These are phyloP conservation scores for Colletotrichum sidae DNA, from an alignment of 2,329 filamentous ascomycete species.

Conservation along the genomic window DNA sequence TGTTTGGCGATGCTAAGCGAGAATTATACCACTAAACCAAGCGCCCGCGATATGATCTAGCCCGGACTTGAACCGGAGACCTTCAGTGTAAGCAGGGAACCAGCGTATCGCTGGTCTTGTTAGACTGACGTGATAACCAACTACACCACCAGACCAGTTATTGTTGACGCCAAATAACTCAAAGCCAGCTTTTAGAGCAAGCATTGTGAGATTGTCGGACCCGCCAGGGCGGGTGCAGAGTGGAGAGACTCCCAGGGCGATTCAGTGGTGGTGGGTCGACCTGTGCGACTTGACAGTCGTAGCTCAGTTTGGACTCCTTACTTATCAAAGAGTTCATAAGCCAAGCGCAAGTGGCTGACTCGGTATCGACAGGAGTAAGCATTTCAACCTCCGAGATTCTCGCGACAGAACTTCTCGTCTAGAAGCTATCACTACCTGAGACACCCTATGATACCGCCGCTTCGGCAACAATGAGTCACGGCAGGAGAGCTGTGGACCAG, in stretches of 20 bases:
- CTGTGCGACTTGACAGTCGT: too few relatives aligned
- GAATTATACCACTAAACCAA: conserved; percentile 11
- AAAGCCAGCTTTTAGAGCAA: conserved; percentile 4
- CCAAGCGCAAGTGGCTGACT: too few relatives aligned
- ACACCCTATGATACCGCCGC: too few relatives aligned
- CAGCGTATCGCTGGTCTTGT: conserved; percentile 39
- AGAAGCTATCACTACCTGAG: too few relatives aligned
- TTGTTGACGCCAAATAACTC: accelerated
- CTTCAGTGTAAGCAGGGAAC: conserved; percentile 19
- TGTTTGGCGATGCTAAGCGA: conserved; percentile 9
- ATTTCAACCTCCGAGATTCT: too few relatives aligned
- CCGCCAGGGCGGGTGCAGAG: not conserved
- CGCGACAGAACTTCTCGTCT: too few relatives aligned
- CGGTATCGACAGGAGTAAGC: too few relatives aligned
- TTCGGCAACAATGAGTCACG: too few relatives aligned
- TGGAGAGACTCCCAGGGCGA: conserved; percentile 9
- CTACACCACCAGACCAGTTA: conserved; percentile 45
- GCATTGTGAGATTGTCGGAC: conserved; percentile 7
- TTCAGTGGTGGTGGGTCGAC: too few relatives aligned
- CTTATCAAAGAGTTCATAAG: too few relatives aligned
- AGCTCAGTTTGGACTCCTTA: too few relatives aligned
- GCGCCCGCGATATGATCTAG: conserved; percentile 20
- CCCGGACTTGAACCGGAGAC: conserved; percentile 36
- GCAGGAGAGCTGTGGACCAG: not conserved
- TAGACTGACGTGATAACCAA: conserved; percentile 64